phyloP scores from a whole-genome alignment of 2,329 filamentous ascomycete species.

The Nemania bipapillata region DNA sequence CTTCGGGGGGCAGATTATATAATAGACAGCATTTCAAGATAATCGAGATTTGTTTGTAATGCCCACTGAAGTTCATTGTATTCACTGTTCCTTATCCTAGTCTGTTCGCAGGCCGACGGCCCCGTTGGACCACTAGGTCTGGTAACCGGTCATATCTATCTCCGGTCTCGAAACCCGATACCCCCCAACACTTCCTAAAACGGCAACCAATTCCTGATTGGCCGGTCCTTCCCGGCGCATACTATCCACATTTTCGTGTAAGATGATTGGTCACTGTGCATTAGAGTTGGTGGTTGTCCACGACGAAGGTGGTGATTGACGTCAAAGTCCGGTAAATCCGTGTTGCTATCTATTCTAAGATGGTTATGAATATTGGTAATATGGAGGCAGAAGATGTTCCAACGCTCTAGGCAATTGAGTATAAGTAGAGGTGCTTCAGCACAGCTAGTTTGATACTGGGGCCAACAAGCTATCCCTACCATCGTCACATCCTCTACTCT shows the following conservation, averaged over 20 bases:
- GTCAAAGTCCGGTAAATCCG: slow-evolving; percentile 37
- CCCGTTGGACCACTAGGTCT: not conserved
- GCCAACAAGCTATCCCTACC: slow-evolving; percentile 1
- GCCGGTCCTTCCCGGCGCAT: not conserved
- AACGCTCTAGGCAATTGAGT: too few species aligned
- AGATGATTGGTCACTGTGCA: slow-evolving; percentile 31
- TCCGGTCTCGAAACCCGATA: not conserved
- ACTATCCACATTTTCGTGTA: slow-evolving; percentile 22
- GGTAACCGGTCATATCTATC: slow-evolving; percentile 14
- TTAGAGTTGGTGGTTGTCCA: not conserved
- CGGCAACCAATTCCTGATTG: slow-evolving; percentile 31
- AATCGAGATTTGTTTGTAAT: too few species aligned
- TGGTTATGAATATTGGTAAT: not conserved
- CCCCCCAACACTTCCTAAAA: slow-evolving; percentile 15
- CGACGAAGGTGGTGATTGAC: not conserved
- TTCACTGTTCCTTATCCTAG: not conserved
- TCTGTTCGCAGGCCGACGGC: not conserved
- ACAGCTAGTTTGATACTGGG: not conserved
- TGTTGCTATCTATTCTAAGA: not conserved
- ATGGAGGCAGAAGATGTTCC: not conserved
- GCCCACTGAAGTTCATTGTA: not conserved
- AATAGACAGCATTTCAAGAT: too few species aligned
- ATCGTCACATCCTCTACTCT: not conserved
- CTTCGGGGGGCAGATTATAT: too few species aligned
- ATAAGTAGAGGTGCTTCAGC: slow-evolving; percentile 20